These are phyloP conservation scores for Trichosporon inkin DNA, from an alignment of 1,284 basidiomycete genomes.

Conservation along the genomic window DNA sequence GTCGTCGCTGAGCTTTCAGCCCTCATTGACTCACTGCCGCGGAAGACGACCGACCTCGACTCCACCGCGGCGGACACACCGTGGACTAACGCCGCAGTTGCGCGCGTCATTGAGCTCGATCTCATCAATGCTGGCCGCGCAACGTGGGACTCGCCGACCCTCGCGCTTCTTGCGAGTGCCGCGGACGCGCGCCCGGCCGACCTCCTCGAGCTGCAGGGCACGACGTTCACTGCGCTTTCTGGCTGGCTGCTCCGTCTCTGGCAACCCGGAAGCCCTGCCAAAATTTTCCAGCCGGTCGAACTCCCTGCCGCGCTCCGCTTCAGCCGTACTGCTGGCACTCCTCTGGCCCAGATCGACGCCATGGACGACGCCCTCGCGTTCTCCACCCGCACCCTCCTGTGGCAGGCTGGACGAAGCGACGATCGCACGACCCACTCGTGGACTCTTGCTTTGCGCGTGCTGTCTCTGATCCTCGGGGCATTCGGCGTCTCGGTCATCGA, in stretches of 20 bases:
- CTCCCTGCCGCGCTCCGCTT: conserved; percentile 25
- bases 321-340: conserved; percentile 24
- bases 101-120: conserved; percentile 28
- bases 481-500: conserved; percentile 20
- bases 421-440: conserved; percentile 18
- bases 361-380: conserved; percentile 37
- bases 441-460: conserved; percentile 18
- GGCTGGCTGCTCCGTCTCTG: conserved; percentile 34
- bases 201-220: conserved; percentile 17
- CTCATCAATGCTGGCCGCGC: conserved; percentile 12
- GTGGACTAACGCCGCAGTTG: conserved; percentile 29
- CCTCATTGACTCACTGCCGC: conserved; percentile 21
- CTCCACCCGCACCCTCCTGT: conserved; percentile 27
- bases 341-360: conserved; percentile 32
- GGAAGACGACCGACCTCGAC: conserved; percentile 2
- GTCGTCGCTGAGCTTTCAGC: conserved; percentile 13
- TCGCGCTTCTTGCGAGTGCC: conserved; percentile 16
- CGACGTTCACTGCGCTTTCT: conserved; percentile 15
- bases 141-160: conserved; percentile 9
- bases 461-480: conserved; percentile 26
- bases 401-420: conserved; percentile 18
- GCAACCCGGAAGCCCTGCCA: conserved; percentile 25
- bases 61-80: conserved; percentile 21
- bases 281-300: conserved; percentile 32
- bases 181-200: conserved; percentile 17